Percentiles rank a stretch among this genome's conserved stretches.
These are phyloP conservation scores for Eleusine indica DNA, from an alignment of 176 grass and related monocot species.

Conservation along the genomic window DNA sequence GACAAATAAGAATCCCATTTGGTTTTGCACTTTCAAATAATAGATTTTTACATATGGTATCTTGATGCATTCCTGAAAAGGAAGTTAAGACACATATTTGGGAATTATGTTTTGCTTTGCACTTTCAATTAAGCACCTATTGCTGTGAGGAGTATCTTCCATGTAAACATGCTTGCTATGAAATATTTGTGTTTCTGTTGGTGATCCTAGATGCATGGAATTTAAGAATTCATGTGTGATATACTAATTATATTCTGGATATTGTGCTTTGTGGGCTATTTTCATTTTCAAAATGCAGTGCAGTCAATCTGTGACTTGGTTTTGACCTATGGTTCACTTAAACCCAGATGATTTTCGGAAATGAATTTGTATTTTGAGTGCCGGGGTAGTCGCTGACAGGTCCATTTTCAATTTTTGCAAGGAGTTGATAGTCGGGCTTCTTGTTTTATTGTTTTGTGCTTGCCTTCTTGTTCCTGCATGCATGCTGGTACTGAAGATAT, in stretches of 20 bases:
- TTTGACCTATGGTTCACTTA: no score
- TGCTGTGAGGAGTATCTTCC: not conserved
- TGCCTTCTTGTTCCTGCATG: no score
- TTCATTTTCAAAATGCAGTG: not conserved
- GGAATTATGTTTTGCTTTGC: not conserved
- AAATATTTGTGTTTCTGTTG: not conserved
- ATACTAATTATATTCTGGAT: no score
- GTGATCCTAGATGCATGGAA: not conserved
- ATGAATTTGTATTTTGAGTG: no score
- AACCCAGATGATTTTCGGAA: no score
- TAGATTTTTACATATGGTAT: not conserved
- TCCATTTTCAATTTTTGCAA: no score
- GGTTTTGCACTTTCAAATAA: slow-evolving; percentile 17
- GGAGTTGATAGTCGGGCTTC: no score
- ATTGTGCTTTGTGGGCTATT: not conserved
- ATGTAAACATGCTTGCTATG: not conserved
- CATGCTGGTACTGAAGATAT: no score
- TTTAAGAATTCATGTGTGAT: not conserved
- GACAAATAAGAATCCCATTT: slow-evolving; percentile 7
- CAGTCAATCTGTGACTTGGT: no score
- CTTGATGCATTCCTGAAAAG: slow-evolving; percentile 1
- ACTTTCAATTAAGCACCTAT: no score
- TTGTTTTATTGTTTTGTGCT: no score
- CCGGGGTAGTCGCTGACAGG: no score
- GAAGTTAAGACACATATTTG: not conserved